phyloP scores from a whole-genome alignment of 768 basidiomycete species.

The Trametes cingulata region DNA sequence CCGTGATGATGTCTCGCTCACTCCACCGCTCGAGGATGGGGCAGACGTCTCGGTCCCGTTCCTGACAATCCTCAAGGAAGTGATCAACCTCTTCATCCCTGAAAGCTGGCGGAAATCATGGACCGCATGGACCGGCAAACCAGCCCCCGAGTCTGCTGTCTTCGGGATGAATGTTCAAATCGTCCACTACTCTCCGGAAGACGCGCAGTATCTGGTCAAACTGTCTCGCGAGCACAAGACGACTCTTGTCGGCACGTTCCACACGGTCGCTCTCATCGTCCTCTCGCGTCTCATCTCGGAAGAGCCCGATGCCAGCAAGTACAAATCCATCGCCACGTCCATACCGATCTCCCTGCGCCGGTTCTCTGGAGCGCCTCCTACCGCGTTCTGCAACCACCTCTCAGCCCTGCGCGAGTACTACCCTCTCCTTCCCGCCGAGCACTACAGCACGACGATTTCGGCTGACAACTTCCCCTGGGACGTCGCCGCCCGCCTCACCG shows the following conservation, averaged over 20 bases:
- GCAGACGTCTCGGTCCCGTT: conserved; percentile 34
- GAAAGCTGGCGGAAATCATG: conserved; percentile 28
- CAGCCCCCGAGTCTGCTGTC: conserved; percentile 21
- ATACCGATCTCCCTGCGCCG: conserved; percentile 40
- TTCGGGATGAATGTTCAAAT: conserved; percentile 32
- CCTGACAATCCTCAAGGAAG: conserved; percentile 21
- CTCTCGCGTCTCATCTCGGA: conserved; percentile 32
- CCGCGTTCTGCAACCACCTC: conserved; percentile 38
- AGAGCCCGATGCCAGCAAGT: conserved; percentile 3
- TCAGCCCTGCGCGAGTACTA: conserved; percentile 28
- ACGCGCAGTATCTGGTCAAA: conserved; percentile 23
- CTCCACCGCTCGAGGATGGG: conserved; percentile 33
- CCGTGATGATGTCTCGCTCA: conserved; percentile 23
- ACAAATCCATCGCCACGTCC: conserved; percentile 17
- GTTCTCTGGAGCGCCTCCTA: conserved; percentile 28
- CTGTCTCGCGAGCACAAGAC: conserved; percentile 34
- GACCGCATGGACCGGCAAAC: conserved; percentile 36
- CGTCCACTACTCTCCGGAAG: conserved; percentile 29
- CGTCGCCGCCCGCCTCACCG: conserved; percentile 31
- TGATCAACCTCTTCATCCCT: conserved; percentile 31
- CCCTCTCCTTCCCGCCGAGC: conserved; percentile 20
- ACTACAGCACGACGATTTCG: not conserved
- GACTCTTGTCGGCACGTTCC: conserved; percentile 36
- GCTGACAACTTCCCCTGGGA: conserved; percentile 31
- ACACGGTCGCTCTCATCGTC: conserved; percentile 31